Evolutionary conservation across 73 alveolate species (phyloP).

Genomic region (Tetrahymena elliotti): DNA sequence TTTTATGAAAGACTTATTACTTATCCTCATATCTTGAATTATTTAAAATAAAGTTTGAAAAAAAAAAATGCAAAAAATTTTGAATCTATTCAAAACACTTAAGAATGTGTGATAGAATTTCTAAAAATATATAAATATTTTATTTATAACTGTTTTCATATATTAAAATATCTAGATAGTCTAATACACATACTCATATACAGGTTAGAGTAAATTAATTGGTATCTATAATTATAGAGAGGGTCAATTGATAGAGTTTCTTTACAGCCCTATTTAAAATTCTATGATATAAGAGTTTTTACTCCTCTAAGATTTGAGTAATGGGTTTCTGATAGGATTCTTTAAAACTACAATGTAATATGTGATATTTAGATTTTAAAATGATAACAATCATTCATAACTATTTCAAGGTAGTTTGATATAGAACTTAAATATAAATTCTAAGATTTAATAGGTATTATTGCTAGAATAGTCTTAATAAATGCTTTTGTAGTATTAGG

Average conservation of each 20-base stretch:
- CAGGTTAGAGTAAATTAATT: background rate
- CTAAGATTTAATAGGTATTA: background rate
- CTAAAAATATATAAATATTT: no score
- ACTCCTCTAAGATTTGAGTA: background rate
- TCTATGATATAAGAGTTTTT: background rate
- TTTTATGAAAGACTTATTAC: no score
- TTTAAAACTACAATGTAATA: background rate
- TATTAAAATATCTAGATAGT: background rate
- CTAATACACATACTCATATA: background rate
- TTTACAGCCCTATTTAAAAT: no score
- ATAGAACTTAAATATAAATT: background rate
- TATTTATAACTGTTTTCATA: no score
- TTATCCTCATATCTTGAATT: no score
- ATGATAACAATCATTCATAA: background rate
- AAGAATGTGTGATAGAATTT: no score
- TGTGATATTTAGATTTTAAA: background rate
- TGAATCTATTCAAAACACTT: no score
- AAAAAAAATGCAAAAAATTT: no score
- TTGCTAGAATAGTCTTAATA: background rate
- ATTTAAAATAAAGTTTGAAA: no score
- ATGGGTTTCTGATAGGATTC: background rate
- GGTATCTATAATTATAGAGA: background rate
- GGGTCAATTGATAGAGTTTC: background rate
- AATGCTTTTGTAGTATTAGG: background rate
- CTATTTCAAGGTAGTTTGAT: background rate